Conservation (phyloP, 2,329 filamentous ascomycete genomes). For the Trichoderma endophyticum region DNA sequence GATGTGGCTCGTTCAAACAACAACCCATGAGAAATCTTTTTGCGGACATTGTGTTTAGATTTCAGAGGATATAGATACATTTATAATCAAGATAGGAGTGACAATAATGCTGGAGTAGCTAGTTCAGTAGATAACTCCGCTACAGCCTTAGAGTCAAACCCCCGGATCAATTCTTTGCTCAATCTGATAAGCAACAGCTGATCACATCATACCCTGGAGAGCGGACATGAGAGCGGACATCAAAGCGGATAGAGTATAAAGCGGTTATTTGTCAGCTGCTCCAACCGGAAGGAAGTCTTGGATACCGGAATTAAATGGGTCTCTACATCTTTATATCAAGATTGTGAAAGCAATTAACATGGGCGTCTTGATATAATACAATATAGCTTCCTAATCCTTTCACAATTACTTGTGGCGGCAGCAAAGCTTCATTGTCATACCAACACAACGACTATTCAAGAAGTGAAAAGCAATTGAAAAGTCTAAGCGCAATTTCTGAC, state of each 20-base stretch:
- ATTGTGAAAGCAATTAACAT: background rate
- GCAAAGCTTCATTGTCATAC: background rate
- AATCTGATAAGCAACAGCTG: background rate
- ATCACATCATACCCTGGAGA: too few species aligned
- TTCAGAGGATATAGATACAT: background rate
- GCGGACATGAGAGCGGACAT: too few species aligned
- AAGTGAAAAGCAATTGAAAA: background rate
- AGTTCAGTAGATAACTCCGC: background rate
- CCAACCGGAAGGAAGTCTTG: background rate
- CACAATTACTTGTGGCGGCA: background rate
- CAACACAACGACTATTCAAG: background rate
- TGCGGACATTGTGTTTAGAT: background rate
- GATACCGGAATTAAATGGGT: background rate
- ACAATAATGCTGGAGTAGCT: background rate
- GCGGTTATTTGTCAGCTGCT: background rate
- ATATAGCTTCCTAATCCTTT: background rate
- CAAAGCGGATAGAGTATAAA: background rate
- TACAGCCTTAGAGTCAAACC: background rate
- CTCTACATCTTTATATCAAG: background rate
- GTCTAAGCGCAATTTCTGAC: background rate
- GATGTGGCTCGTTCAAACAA: background rate
- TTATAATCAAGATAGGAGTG: too few species aligned
- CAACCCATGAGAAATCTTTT: background rate
- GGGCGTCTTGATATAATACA: background rate
- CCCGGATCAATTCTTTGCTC: background rate